Percentiles rank a stretch among this genome's conserved stretches.
phyloP scores from a whole-genome alignment of 306 rosid species.

The Lagenaria siceraria region DNA sequence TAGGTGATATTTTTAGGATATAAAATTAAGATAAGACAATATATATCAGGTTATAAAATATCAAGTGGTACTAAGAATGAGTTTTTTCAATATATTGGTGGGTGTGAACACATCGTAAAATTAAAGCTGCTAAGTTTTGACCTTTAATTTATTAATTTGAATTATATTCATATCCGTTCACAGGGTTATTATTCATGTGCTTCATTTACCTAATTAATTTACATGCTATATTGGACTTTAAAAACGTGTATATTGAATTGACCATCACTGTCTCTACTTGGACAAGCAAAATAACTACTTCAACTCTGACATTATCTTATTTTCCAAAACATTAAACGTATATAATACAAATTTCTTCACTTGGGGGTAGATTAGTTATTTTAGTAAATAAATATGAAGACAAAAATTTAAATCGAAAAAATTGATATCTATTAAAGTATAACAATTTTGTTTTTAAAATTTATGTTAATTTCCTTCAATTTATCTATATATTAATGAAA shows the following conservation, averaged over 20 bases:
- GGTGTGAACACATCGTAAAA: background rate
- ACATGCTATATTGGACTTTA: background rate
- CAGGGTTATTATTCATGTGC: background rate
- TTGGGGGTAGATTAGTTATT: background rate
- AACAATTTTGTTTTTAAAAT: too few species aligned
- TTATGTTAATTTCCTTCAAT: too few species aligned
- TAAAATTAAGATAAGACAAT: background rate
- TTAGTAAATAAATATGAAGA: background rate
- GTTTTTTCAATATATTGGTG: background rate
- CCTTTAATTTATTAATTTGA: background rate
- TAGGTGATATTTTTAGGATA: background rate
- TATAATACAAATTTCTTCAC: background rate
- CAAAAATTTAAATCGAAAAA: too few species aligned
- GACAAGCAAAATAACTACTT: background rate
- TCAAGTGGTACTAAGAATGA: background rate
- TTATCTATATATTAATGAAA: too few species aligned
- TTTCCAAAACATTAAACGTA: background rate
- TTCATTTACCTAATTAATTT: background rate
- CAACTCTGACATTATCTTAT: background rate
- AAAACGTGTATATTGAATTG: background rate
- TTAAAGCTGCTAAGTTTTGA: background rate
- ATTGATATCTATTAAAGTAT: too few species aligned
- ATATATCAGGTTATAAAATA: background rate
- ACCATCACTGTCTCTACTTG: background rate
- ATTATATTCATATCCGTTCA: background rate